phyloP scores from a whole-genome alignment of 192 early-diverging fungal genomes.

The Coemansia sp. region DNA sequence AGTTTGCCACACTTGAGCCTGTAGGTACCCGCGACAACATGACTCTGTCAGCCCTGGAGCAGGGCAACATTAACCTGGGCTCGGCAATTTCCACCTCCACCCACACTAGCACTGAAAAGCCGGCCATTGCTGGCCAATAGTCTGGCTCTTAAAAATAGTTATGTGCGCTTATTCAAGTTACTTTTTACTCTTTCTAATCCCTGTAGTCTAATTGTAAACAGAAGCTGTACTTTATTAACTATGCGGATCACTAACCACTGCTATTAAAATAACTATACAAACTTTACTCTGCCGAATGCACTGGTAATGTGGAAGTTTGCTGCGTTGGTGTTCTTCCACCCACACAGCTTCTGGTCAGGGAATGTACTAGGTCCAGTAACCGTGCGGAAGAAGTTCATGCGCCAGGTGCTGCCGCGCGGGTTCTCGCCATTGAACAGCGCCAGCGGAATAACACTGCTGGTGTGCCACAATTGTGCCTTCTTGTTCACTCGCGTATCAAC shows the following conservation, averaged over 20 bases:
- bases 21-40: slow-evolving; percentile 12
- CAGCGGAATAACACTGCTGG: slow-evolving; percentile 35
- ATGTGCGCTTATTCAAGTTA: background rate
- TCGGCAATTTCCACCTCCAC: slow-evolving; percentile 27
- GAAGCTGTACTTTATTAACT: background rate
- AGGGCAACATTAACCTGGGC: slow-evolving; percentile 13
- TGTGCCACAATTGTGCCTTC: slow-evolving; percentile 23
- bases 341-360: slow-evolving; percentile 52
- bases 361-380: slow-evolving; percentile 33
- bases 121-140: background rate
- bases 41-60: slow-evolving; percentile 24
- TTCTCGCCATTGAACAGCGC: slow-evolving; percentile 54
- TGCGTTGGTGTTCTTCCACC: slow-evolving; percentile 42
- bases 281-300: slow-evolving; percentile 34
- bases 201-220: background rate
- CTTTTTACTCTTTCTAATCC: background rate
- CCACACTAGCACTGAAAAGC: slow-evolving; percentile 26
- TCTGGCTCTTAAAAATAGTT: background rate
- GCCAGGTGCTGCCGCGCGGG: slow-evolving; percentile 38
- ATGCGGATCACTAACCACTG: background rate
- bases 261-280: slow-evolving; percentile 6
- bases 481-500: slow-evolving; percentile 38
- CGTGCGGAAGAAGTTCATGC: slow-evolving; percentile 57
- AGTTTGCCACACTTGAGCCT: slow-evolving; percentile 45
- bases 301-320: slow-evolving; percentile 54